A percentile compares a stretch with the other conserved stretches of the same genome.
These are phyloP conservation scores for Athelia psychrophila DNA, from an alignment of 1,284 basidiomycete species.

Conservation along the genomic window DNA sequence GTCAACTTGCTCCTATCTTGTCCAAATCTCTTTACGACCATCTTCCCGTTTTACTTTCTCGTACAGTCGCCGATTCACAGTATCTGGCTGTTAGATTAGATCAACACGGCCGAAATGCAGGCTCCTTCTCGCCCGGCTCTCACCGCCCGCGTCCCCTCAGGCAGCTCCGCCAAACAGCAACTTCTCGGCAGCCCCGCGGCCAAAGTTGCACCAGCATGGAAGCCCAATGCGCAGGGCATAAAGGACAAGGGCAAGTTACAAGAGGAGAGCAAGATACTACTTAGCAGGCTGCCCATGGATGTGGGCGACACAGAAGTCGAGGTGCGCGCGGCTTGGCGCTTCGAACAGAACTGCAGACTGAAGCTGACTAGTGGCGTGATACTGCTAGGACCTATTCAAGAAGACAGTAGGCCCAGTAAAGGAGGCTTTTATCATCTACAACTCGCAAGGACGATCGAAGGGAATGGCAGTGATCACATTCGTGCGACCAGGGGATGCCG, in stretches of 20 bases:
- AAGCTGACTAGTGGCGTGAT: neutral
- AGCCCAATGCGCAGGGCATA: slow-evolving; percentile 17
- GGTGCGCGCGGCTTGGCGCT: slow-evolving; percentile 35
- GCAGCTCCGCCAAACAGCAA: slow-evolving; percentile 40
- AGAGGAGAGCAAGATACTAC: slow-evolving; percentile 65
- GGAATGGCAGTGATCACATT: slow-evolving; percentile 75
- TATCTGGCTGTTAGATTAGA: no score
- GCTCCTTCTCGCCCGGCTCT: no score
- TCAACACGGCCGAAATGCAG: no score
- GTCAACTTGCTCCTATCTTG: no score
- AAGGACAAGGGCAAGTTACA: slow-evolving; percentile 27
- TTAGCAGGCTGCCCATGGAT: slow-evolving; percentile 67
- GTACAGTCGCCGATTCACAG: no score
- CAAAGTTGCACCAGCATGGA: slow-evolving; percentile 60
- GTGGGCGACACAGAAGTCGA: slow-evolving; percentile 67
- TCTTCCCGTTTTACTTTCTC: no score
- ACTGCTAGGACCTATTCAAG: slow-evolving; percentile 59
- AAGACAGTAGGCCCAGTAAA: slow-evolving; percentile 73
- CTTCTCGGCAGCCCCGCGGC: slow-evolving; percentile 55
- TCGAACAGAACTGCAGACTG: neutral
- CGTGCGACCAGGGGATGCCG: slow-evolving; percentile 57
- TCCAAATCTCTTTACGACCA: no score
- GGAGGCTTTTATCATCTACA: slow-evolving; percentile 68
- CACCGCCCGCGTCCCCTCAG: no score
- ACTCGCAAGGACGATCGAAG: slow-evolving; percentile 66